Evolutionary conservation across 768 basidiomycete genomes (phyloP).

Genomic region (Tephrocybe rancida): DNA sequence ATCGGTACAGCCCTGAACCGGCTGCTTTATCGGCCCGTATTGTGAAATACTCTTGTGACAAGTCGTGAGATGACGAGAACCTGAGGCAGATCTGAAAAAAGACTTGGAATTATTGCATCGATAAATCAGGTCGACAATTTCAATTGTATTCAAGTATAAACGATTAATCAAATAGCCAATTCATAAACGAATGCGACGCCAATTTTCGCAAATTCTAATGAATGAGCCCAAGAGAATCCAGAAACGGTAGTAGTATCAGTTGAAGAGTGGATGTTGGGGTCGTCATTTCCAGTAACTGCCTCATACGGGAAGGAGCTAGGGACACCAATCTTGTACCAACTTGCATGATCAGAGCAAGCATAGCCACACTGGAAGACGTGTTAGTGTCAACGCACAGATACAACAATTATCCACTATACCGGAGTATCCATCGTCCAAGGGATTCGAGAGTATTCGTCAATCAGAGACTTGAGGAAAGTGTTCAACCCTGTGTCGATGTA

Average conservation of each 20-base stretch:
- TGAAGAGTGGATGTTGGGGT: constrained; percentile 45
- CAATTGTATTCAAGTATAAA: background rate
- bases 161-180: constrained; percentile 29
- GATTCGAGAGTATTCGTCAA: constrained; percentile 37
- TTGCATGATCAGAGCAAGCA: constrained; percentile 49
- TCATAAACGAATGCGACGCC: constrained; percentile 61
- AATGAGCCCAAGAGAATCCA: constrained; percentile 53
- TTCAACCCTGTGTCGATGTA: constrained; percentile 43
- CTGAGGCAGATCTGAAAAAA: no score
- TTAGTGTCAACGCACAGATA: background rate
- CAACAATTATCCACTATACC: constrained; percentile 21
- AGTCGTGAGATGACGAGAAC: no score
- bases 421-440: constrained; percentile 36
- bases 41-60: no score
- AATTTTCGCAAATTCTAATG: constrained; percentile 62
- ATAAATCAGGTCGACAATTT: no score
- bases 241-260: constrained; percentile 47
- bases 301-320: constrained; percentile 46
- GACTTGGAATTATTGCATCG: no score
- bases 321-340: constrained; percentile 45
- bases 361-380: constrained; percentile 36
- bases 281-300: constrained; percentile 40
- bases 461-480: constrained; percentile 43
- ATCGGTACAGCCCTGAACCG: no score
- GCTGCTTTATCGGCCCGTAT: no score